phyloP scores from a whole-genome alignment of 2,329 filamentous ascomycete species.

The Chrysoporthe puriensis region DNA sequence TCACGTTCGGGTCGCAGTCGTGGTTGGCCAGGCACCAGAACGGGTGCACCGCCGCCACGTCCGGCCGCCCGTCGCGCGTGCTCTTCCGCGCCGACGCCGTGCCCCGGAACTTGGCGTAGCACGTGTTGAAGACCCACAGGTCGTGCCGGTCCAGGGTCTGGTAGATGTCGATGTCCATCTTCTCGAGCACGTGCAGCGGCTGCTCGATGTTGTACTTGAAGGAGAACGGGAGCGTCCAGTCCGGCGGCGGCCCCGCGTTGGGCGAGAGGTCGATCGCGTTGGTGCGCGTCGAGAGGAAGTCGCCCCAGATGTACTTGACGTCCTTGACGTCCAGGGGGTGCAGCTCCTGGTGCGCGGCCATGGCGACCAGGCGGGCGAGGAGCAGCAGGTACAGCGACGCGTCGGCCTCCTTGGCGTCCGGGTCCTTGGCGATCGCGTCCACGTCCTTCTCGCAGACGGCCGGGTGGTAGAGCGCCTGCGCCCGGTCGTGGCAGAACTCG shows the following conservation, averaged over 20 bases:
- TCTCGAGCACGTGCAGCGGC: slow-evolving; percentile 78
- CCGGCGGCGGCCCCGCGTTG: slow-evolving; percentile 59
- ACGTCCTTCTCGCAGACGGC: slow-evolving; percentile 69
- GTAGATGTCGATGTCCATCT: slow-evolving; percentile 83
- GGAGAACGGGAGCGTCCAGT: slow-evolving; percentile 75
- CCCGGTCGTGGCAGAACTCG: slow-evolving; percentile 60
- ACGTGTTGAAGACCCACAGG: slow-evolving; percentile 85
- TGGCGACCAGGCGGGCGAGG: slow-evolving; percentile 64
- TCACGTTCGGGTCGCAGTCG: slow-evolving; percentile 91
- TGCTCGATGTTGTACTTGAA: slow-evolving; percentile 76
- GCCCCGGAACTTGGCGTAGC: slow-evolving; percentile 91
- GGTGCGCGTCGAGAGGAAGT: slow-evolving; percentile 58
- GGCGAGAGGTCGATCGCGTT: slow-evolving; percentile 59
- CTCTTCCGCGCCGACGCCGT: slow-evolving; percentile 87
- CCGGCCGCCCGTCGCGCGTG: slow-evolving; percentile 76
- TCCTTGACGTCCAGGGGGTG: slow-evolving; percentile 68
- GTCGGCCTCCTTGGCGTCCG: slow-evolving; percentile 61
- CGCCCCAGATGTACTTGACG: slow-evolving; percentile 71
- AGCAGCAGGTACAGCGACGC: slow-evolving; percentile 67
- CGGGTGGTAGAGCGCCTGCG: slow-evolving; percentile 64
- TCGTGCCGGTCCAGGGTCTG: slow-evolving; percentile 62
- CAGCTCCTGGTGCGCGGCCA: slow-evolving; percentile 61
- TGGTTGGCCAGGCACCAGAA: slow-evolving; percentile 98
- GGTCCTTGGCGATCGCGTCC: slow-evolving; percentile 67
- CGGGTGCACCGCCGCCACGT: slow-evolving; percentile 91